phyloP scores from a whole-genome alignment of 768 basidiomycete genomes.

The Kockovaella imperatae region DNA sequence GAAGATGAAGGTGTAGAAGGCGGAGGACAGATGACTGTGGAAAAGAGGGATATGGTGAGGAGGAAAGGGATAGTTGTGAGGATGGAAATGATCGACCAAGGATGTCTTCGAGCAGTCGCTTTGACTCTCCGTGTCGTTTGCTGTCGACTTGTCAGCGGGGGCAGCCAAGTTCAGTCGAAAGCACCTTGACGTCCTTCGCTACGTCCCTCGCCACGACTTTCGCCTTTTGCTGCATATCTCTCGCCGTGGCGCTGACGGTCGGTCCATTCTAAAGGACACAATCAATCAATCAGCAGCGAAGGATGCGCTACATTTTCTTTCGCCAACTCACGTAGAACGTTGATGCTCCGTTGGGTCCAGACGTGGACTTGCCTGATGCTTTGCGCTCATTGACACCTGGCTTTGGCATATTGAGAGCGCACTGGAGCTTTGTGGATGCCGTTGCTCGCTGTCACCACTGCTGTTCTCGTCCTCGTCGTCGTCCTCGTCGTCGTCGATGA shows the following conservation, averaged over 20 bases:
- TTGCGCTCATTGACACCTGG: too few species aligned
- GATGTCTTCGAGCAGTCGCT: slow-evolving; percentile 23
- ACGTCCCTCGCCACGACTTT: slow-evolving; percentile 17
- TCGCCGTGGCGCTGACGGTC: slow-evolving; percentile 15
- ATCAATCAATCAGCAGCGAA: too few species aligned
- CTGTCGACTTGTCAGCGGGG: slow-evolving; percentile 4
- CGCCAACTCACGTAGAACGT: too few species aligned
- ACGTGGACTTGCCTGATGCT: too few species aligned
- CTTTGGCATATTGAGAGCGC: too few species aligned
- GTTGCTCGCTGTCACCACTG: too few species aligned
- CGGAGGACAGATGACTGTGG: slow-evolving; percentile 37
- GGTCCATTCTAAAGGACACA: slow-evolving; percentile 41
- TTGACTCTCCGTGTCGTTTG: slow-evolving; percentile 15
- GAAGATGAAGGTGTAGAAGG: slow-evolving; percentile 15
- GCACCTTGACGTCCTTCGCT: slow-evolving; percentile 26
- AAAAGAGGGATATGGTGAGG: slow-evolving; percentile 27
- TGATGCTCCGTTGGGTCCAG: too few species aligned
- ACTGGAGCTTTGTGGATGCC: too few species aligned
- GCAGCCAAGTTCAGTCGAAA: neutral
- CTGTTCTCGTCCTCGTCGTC: too few species aligned
- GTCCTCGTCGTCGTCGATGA: too few species aligned
- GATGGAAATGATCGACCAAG: slow-evolving; percentile 27
- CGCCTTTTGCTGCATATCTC: slow-evolving; percentile 16
- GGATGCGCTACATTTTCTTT: too few species aligned
- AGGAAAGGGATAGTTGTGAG: slow-evolving; percentile 34